Percentiles rank a stretch among this genome's conserved stretches.
These are phyloP conservation scores for Sugiyamaella novakii DNA, from an alignment of 1,139 yeast genomes.

Conservation along the genomic window DNA sequence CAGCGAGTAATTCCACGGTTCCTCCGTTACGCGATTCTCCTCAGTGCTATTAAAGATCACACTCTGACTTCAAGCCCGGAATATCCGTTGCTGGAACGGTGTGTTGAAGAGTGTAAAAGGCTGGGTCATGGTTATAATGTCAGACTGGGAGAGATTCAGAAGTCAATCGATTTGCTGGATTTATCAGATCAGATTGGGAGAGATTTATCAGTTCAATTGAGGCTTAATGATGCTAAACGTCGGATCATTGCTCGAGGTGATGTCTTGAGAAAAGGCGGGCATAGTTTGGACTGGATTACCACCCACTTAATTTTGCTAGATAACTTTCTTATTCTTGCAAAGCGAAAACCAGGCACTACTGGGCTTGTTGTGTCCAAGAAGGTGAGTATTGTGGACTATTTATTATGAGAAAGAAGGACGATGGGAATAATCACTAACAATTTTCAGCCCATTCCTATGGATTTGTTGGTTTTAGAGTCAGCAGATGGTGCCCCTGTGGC, in stretches of 20 bases:
- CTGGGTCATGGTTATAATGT: slow-evolving; percentile 54
- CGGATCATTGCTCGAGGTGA: slow-evolving; percentile 57
- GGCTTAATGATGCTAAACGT: slow-evolving; percentile 59
- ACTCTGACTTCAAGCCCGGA: slow-evolving; percentile 60
- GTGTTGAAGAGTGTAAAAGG: slow-evolving; percentile 52
- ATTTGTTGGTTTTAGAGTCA: slow-evolving; percentile 42
- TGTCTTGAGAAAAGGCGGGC: slow-evolving; percentile 62
- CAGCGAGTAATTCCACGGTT: slow-evolving; percentile 77
- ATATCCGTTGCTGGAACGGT: slow-evolving; percentile 54
- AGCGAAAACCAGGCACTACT: slow-evolving; percentile 44
- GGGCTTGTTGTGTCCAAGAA: slow-evolving; percentile 40
- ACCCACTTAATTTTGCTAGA: slow-evolving; percentile 67
- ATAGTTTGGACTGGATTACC: slow-evolving; percentile 51
- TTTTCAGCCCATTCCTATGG: slow-evolving; percentile 45
- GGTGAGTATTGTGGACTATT: slow-evolving; percentile 24
- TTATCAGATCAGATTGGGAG: slow-evolving; percentile 40
- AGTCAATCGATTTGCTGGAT: slow-evolving; percentile 46
- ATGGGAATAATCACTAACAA: slow-evolving; percentile 7
- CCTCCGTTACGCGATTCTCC: slow-evolving; percentile 68
- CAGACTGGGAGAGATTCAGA: slow-evolving; percentile 44
- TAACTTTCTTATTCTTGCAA: slow-evolving; percentile 71
- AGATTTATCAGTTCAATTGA: slow-evolving; percentile 47
- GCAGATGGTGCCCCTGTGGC: slow-evolving; percentile 41
- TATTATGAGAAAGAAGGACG: background rate
- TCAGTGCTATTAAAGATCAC: slow-evolving; percentile 58